phyloP scores from a whole-genome alignment of 352 stramenopile species.

The Globisporangium acanthophoron region DNA sequence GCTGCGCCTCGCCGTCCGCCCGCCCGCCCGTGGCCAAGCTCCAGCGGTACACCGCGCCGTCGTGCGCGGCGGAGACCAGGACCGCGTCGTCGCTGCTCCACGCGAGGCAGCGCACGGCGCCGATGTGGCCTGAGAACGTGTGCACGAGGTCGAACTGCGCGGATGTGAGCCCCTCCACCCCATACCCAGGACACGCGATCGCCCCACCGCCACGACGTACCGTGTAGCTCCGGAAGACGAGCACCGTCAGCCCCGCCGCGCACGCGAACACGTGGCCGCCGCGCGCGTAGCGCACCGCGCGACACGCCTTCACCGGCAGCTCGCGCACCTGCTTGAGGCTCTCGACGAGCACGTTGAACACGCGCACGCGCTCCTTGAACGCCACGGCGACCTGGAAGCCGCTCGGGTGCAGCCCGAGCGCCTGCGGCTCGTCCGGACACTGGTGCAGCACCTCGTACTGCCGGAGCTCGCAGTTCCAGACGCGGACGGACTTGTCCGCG shows the following conservation, averaged over 20 bases:
- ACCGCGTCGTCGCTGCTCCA: slow-evolving; percentile 74
- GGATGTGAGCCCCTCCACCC: no score
- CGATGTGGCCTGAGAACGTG: slow-evolving; percentile 80
- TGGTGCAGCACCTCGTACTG: slow-evolving; percentile 61
- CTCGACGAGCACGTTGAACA: slow-evolving; percentile 72
- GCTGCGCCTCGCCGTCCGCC: slow-evolving; percentile 49
- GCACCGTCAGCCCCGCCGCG: slow-evolving; percentile 57
- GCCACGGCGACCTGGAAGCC: slow-evolving; percentile 67
- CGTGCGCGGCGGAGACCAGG: slow-evolving; percentile 70
- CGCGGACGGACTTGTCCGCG: slow-evolving; percentile 74
- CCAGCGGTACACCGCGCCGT: slow-evolving; percentile 83
- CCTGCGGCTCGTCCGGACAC: slow-evolving; percentile 57
- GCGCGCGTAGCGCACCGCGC: slow-evolving; percentile 50
- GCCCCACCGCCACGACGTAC: slow-evolving; percentile 13
- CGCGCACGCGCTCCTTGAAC: slow-evolving; percentile 74
- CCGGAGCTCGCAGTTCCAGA: slow-evolving; percentile 85
- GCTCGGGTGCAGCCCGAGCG: slow-evolving; percentile 57
- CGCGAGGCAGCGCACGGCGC: slow-evolving; percentile 50
- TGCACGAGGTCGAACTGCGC: slow-evolving; percentile 48
- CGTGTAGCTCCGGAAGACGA: slow-evolving; percentile 58
- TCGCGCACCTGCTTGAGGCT: slow-evolving; percentile 58
- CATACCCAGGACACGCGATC: not conserved
- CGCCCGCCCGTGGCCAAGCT: slow-evolving; percentile 41
- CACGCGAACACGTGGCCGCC: slow-evolving; percentile 75
- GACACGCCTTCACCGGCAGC: slow-evolving; percentile 61